Conservation (phyloP, 2,329 filamentous ascomycete species). For the Polytolypa hystricis region DNA sequence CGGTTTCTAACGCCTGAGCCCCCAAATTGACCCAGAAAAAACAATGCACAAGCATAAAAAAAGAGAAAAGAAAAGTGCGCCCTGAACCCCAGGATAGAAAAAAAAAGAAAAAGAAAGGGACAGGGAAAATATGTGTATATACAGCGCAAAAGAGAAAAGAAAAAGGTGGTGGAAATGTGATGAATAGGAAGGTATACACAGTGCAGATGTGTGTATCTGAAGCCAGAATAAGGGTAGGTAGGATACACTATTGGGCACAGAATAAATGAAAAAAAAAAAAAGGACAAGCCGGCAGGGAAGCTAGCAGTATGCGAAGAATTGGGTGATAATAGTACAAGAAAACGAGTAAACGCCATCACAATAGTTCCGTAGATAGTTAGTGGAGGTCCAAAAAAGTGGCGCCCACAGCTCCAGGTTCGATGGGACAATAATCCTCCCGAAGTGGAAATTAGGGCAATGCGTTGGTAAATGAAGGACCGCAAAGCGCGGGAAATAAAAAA, state of each 20-base stretch:
- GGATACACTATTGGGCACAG: background rate
- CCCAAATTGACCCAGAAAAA: background rate
- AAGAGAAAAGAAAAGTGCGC: background rate
- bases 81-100: background rate
- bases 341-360: background rate
- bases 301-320: background rate
- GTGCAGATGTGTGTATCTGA: background rate
- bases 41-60: background rate
- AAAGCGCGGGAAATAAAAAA: background rate
- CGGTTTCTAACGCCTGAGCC: no score
- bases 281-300: background rate
- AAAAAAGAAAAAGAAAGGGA: background rate
- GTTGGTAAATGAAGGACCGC: conserved; percentile 1
- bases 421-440: background rate
- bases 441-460: background rate
- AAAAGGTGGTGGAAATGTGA: background rate
- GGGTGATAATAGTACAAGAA: background rate
- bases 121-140: background rate
- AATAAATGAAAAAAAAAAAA: background rate
- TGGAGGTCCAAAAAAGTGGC: no score
- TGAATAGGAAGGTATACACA: background rate
- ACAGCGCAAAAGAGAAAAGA: background rate
- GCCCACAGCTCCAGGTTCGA: no score
- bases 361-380: no score
- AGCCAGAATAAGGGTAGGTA: background rate